Conservation (phyloP, 1,284 basidiomycete species). For the Takashimella koratensis region DNA sequence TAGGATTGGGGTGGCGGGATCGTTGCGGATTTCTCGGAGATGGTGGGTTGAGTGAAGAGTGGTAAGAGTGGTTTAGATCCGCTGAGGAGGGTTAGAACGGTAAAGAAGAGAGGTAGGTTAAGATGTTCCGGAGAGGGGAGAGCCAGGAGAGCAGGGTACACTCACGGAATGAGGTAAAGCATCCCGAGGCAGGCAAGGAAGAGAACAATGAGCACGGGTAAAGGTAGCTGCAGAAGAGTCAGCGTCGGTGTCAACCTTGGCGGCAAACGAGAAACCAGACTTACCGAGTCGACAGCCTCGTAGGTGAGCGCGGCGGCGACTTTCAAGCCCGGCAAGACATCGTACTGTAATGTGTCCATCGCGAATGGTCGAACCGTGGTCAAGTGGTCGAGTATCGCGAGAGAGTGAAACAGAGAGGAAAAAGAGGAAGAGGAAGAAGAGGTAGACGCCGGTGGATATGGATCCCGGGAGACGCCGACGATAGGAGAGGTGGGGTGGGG, state of each 20-base stretch:
- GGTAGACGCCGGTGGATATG: not conserved
- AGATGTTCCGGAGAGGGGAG: too few species aligned
- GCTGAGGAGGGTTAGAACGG: not conserved
- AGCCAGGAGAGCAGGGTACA: not conserved
- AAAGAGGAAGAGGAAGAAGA: not conserved
- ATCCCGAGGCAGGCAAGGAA: constrained; percentile 1
- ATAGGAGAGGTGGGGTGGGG: too few species aligned
- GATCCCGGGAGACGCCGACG: too few species aligned
- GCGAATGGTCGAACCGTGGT: not conserved
- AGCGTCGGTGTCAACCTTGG: not conserved
- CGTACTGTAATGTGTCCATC: not conserved
- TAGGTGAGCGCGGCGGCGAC: not conserved
- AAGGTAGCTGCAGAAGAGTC: not conserved
- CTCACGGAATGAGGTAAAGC: not conserved
- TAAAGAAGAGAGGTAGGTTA: not conserved
- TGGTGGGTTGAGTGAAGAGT: not conserved
- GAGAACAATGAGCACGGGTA: not conserved
- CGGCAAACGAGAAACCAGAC: not conserved
- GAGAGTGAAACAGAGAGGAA: not conserved
- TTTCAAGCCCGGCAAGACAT: not conserved
- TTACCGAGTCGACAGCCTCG: constrained; percentile 1
- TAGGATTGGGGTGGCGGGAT: not conserved
- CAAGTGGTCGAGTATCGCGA: not conserved
- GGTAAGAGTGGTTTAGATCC: not conserved
- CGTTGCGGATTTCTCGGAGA: not conserved